Conservation (phyloP, 2,329 filamentous ascomycete species). For the Sarocladium brachiariae region DNA sequence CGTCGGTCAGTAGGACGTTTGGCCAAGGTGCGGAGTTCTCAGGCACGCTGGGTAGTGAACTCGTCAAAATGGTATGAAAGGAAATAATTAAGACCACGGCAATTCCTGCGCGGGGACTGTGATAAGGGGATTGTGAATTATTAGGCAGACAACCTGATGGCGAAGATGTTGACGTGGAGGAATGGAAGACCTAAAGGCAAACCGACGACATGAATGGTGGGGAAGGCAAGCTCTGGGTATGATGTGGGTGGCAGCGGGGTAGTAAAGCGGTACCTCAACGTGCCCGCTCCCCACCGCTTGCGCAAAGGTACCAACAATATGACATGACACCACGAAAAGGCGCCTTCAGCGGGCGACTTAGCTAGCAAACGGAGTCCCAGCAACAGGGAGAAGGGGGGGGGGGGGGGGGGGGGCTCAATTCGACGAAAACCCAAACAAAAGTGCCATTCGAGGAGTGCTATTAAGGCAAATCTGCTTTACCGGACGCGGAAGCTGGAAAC, state of each 20-base stretch:
- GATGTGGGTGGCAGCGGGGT: slow-evolving; percentile 4
- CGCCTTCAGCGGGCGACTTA: too few relatives aligned
- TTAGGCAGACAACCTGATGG: neutral
- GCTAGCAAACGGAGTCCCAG: neutral
- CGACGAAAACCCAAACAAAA: neutral
- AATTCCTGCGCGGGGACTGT: neutral
- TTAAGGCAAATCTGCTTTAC: too few relatives aligned
- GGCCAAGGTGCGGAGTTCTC: neutral
- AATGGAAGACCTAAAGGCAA: neutral
- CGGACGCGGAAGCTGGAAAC: neutral
- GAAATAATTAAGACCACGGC: neutral
- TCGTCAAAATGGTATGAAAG: too few relatives aligned
- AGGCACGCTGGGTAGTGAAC: neutral
- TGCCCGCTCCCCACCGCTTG: neutral
- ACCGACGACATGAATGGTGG: neutral
- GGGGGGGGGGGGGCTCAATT: too few relatives aligned
- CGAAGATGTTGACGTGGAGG: neutral
- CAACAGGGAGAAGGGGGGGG: neutral
- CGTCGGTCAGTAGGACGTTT: neutral
- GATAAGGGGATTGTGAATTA: neutral
- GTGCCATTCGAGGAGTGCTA: too few relatives aligned
- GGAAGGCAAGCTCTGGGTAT: neutral
- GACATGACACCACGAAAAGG: too few relatives aligned
- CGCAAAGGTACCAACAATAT: slow-evolving; percentile 3
- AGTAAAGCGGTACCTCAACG: neutral